phyloP scores from a whole-genome alignment of 1,139 yeast species.

The Yamadazyma mexicana region DNA sequence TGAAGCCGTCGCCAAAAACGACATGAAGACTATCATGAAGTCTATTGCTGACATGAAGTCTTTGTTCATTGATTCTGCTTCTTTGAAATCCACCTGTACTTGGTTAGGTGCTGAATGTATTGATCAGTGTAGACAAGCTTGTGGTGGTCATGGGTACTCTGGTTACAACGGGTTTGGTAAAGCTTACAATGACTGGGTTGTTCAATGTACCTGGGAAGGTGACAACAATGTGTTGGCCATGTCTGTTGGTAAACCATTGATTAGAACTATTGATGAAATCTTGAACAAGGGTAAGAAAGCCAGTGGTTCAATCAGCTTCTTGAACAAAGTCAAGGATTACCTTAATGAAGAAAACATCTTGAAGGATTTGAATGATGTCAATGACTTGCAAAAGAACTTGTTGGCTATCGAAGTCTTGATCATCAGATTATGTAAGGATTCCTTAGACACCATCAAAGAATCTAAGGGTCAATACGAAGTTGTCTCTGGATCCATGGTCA shows the following conservation, averaged over 20 bases:
- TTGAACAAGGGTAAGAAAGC: slow-evolving; percentile 32
- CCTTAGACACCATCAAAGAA: slow-evolving; percentile 42
- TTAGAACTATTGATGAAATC: slow-evolving; percentile 50
- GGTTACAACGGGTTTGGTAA: slow-evolving; percentile 88
- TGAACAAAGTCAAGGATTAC: slow-evolving; percentile 31
- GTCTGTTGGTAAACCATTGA: slow-evolving; percentile 76
- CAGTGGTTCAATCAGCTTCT: slow-evolving; percentile 46
- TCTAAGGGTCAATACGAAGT: slow-evolving; percentile 53
- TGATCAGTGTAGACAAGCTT: slow-evolving; percentile 90
- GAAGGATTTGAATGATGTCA: slow-evolving; percentile 34
- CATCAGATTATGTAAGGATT: slow-evolving; percentile 47
- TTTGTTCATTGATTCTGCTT: slow-evolving; percentile 82
- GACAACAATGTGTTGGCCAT: slow-evolving; percentile 85
- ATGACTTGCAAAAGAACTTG: slow-evolving; percentile 26
- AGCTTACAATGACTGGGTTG: slow-evolving; percentile 90
- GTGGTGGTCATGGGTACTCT: slow-evolving; percentile 96
- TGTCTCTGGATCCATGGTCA: slow-evolving; percentile 55
- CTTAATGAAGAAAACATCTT: slow-evolving; percentile 32
- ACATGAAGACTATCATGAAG: slow-evolving; percentile 38
- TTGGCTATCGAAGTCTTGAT: slow-evolving; percentile 45
- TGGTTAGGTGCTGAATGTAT: slow-evolving; percentile 81
- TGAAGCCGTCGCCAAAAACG: slow-evolving; percentile 46
- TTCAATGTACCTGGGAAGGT: slow-evolving; percentile 98
- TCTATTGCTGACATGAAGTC: slow-evolving; percentile 71
- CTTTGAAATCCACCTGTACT: slow-evolving; percentile 85